phyloP scores from a whole-genome alignment of 2,329 filamentous ascomycete genomes.

The Fusarium succisae region DNA sequence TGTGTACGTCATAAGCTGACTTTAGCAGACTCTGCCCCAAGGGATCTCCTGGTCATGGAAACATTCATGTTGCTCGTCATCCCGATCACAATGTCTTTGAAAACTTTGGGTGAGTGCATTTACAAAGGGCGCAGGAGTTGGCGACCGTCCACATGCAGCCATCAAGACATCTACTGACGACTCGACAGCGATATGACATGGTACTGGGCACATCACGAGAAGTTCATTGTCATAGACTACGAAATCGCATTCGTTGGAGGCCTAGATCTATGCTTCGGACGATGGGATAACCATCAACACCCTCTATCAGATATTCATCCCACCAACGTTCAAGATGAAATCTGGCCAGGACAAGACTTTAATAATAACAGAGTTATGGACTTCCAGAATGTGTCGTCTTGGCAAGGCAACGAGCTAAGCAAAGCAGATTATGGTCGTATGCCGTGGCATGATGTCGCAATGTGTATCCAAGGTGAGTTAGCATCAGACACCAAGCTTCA shows the following conservation, averaged over 20 bases:
- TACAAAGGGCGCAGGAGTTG: background rate
- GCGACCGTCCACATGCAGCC: no score
- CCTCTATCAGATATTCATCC: conserved; percentile 88
- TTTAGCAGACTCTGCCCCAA: conserved; percentile 73
- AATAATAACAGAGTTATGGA: conserved; percentile 98
- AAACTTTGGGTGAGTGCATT: conserved; percentile 72
- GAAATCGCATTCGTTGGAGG: conserved; percentile 91
- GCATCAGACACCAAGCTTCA: background rate
- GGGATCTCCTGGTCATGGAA: conserved; percentile 83
- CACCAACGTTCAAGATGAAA: conserved; percentile 79
- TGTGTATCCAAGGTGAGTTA: conserved; percentile 14
- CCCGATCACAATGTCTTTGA: conserved; percentile 96
- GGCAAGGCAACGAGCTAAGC: conserved; percentile 91
- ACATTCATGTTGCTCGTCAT: conserved; percentile 89
- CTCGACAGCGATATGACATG: conserved; percentile 71
- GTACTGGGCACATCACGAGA: conserved; percentile 98
- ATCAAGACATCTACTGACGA: background rate
- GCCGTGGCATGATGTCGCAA: conserved; percentile 95
- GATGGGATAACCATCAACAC: conserved; percentile 91
- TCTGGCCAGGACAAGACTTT: conserved; percentile 97
- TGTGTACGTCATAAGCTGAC: background rate
- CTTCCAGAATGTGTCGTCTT: conserved; percentile 89
- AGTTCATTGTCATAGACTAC: conserved; percentile 96
- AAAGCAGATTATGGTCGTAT: conserved; percentile 94
- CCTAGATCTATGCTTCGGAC: conserved; percentile 92